Base-by-base conservation (phyloP, 2,329 filamentous ascomycete genomes). In the Verruconis gallopava region DNA sequence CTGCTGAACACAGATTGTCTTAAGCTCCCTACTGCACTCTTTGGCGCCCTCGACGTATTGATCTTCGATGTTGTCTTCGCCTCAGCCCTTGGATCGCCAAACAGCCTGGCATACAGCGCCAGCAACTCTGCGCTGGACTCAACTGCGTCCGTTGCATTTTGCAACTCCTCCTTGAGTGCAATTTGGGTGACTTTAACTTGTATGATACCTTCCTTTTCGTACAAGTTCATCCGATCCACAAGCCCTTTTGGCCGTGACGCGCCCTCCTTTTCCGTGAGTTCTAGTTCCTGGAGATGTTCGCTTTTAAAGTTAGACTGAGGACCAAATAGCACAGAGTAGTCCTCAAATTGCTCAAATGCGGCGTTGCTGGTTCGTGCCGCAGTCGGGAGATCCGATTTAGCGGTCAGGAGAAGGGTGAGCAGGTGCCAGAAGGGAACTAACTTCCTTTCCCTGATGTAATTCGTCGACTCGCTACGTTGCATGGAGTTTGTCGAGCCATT, bases 181-280 rank as follows among this genome's bases (percentile, higher is more conserved):
- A 98, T 68, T 54, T 96, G 88, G 9, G 89, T 95, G 75, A 96
- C 93, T 59, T 93, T 93, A 47, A 95, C 78, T 59, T 96, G 84
- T n/a, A 98, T 63, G 33, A 98, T 79, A 38, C 76, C 75, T 58
- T 88, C 84, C 55, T 86, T 93, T 55, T 96, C 88, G 19, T 77
- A 75, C 44, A 79, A 75, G 47, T 85, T 81, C 77, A 95, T 84
- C 35, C 83, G 77, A 49, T 89, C 81, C 1, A 93, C 71, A 37
- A 84, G 55, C 3, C 78, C 76, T 48, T 51, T 50, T n/a, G n/a
- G n/a, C n/a, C n/a, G n/a, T n/a, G n/a, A n/a, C 18, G 44, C 40
- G 4, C 5, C 15, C 30, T 38, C 50, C 20, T 36, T 30, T 13
- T 38, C 41, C 14, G 36, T 9, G 21, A 43, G 55, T 43, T 67